Evolutionary conservation across 768 basidiomycete genomes (phyloP).

Genomic region (Kwoniella sp.): DNA sequence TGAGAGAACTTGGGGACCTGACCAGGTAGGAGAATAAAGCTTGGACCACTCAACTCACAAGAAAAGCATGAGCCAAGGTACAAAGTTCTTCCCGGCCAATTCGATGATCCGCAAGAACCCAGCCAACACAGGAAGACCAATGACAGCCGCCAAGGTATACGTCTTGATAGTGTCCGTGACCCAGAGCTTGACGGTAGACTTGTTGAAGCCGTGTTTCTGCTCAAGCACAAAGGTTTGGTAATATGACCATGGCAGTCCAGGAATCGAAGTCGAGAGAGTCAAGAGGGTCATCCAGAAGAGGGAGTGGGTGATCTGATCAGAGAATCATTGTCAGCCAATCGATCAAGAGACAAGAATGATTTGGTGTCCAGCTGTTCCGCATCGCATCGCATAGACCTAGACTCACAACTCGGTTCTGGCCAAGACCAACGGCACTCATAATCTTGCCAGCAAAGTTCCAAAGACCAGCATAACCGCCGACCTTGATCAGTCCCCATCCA

Average conservation of each 20-base stretch:
- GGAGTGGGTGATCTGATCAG: slow-evolving; percentile 74
- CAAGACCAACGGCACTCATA: slow-evolving; percentile 65
- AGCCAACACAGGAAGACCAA: slow-evolving; percentile 84
- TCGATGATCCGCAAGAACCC: slow-evolving; percentile 85
- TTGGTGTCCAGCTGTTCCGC: no score
- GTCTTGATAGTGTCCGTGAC: slow-evolving; percentile 77
- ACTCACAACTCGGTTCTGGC: slow-evolving; percentile 71
- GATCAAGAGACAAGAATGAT: not conserved
- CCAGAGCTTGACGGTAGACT: slow-evolving; percentile 77
- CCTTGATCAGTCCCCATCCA: slow-evolving; percentile 71
- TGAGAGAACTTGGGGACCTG: no score
- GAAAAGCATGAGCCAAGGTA: slow-evolving; percentile 91
- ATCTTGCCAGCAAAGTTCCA: slow-evolving; percentile 68
- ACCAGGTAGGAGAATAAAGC: no score
- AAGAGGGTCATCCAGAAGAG: slow-evolving; percentile 73
- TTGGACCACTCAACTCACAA: slow-evolving; percentile 62
- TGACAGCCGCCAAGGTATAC: slow-evolving; percentile 68
- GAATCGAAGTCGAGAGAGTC: slow-evolving; percentile 64
- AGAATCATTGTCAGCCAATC: not conserved
- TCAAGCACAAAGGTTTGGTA: slow-evolving; percentile 94
- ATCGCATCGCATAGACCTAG: not conserved
- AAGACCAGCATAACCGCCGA: slow-evolving; percentile 77
- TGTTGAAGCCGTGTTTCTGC: slow-evolving; percentile 96
- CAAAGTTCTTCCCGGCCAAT: slow-evolving; percentile 90
- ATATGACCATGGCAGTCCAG: slow-evolving; percentile 72